Base-by-base conservation (phyloP, 2,329 filamentous ascomycete genomes). In the Penicillium sp. region DNA sequence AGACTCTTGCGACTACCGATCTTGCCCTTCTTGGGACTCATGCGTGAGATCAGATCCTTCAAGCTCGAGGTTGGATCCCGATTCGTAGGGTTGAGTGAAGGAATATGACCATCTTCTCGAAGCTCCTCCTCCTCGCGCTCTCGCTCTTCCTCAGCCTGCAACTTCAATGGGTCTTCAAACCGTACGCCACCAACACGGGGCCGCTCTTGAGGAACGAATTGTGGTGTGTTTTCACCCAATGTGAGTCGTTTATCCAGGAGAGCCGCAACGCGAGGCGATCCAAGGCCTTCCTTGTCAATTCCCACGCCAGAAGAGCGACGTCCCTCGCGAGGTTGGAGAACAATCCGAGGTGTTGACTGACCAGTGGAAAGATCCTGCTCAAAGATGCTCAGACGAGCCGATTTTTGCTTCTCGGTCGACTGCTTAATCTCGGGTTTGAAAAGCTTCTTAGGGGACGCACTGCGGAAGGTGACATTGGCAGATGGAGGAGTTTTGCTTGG, bases 41-140 rank as follows among this genome's bases (percentile, higher is more conserved):
- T 82, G 60, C 87, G 90, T 63, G 90, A 85, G 63, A 94, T 94
- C 86, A 92, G 89, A 65, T 92, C 89, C 65, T 87, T 90, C 47
- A 94, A 78, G 64, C 87, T 91, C 38, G 88, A 76, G 0, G 89
- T 90, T 2, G 81, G 82, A 65, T 91, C 89, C 51, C 82, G 84
- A 37, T 88, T 86, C 6, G 79, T 81, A 68, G 86, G 84, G 35
- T 83, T 81, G 9, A 58, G 53, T 2, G 63, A 61, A 1, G 63
- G 64, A 9, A 79, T 83, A n/a, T 84, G 82, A 10, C 83, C 81
- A 69, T 85, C 86, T 71, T 91, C 88, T 58, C 83, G 84, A 33
- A 84, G 84, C 65, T 87, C 83, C 63, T 91, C 88, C 58, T 86
- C 82, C 66, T 83, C 82, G 28, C 82, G 83, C 65, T 90, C 88